A percentile compares a stretch with the other conserved stretches of the same genome.
Conservation (phyloP, 2,329 filamentous ascomycete species). For the Beauveria pseudobassiana region DNA sequence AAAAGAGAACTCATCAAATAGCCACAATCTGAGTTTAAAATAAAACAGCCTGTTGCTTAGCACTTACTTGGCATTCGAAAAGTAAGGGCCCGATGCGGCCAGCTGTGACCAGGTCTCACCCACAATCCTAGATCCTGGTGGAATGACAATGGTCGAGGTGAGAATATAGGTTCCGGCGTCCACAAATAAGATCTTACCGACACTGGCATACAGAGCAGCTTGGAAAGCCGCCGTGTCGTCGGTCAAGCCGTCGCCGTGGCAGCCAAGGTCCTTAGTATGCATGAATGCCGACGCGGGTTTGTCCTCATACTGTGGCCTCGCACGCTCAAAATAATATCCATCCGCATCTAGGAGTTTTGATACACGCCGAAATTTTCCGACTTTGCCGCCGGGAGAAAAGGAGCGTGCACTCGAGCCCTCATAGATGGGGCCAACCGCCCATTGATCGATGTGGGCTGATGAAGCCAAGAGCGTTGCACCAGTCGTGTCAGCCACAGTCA, state of each 20-base stretch:
- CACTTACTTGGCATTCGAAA: slow-evolving; percentile 11
- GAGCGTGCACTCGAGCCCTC: not conserved
- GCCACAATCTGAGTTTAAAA: too few species aligned
- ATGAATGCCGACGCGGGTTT: slow-evolving; percentile 12
- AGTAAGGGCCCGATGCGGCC: slow-evolving; percentile 17
- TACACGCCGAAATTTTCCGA: slow-evolving; percentile 6
- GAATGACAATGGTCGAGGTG: slow-evolving; percentile 27
- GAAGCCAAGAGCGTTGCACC: slow-evolving; percentile 8
- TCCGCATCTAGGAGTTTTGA: not conserved
- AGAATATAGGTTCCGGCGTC: slow-evolving; percentile 37
- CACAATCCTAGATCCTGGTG: slow-evolving; percentile 25
- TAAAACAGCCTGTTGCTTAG: too few species aligned
- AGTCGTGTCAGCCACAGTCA: slow-evolving; percentile 12
- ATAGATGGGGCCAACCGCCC: slow-evolving; percentile 16
- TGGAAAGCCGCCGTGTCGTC: slow-evolving; percentile 49
- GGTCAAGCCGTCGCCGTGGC: slow-evolving; percentile 19
- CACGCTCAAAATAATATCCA: slow-evolving; percentile 34
- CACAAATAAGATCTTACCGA: slow-evolving; percentile 18
- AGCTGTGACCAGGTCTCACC: slow-evolving; percentile 29
- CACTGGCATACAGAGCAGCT: not conserved
- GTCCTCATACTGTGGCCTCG: slow-evolving; percentile 47
- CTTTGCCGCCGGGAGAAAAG: slow-evolving; percentile 12
- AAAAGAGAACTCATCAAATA: not conserved
- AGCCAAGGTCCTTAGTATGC: slow-evolving; percentile 12
- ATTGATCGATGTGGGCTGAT: slow-evolving; percentile 11